Conservation (phyloP, 78 protist species). For the Dictyostelium intermedium region DNA sequence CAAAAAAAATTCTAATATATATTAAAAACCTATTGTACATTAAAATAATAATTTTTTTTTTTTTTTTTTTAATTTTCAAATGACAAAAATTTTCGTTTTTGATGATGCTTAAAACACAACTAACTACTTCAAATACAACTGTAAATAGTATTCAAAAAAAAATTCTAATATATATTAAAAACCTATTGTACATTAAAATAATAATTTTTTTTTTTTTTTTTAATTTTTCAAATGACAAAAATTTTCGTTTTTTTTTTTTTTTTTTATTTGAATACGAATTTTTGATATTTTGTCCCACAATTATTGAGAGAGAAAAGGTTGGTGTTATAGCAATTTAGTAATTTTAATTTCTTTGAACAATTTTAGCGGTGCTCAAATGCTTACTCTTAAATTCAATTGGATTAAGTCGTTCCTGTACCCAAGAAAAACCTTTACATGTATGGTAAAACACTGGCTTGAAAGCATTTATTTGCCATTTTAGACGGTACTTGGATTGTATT, state of each 20-base stretch:
- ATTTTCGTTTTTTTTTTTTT: too few relatives aligned
- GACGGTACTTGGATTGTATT: conserved; percentile 5
- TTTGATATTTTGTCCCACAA: too few relatives aligned
- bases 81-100: too few relatives aligned
- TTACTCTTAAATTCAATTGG: neutral
- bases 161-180: neutral
- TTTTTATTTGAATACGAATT: too few relatives aligned
- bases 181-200: neutral
- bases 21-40: neutral
- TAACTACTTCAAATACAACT: neutral
- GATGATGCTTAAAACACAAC: neutral
- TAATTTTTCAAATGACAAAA: too few relatives aligned
- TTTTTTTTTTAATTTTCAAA: too few relatives aligned
- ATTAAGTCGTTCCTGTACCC: conserved; percentile 10
- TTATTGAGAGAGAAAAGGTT: too few relatives aligned
- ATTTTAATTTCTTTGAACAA: too few relatives aligned
- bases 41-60: neutral
- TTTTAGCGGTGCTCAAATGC: neutral
- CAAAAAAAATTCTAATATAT: too few relatives aligned
- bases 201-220: too few relatives aligned
- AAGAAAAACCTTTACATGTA: neutral
- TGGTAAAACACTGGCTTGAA: conserved; percentile 2
- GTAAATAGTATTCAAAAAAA: neutral
- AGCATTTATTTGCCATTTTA: neutral
- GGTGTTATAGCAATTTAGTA: too few relatives aligned